Percentiles rank a stretch among this genome's conserved stretches.
Evolutionary conservation across 306 rosid genomes (phyloP).

Genomic region (Psophocarpus tetragonolobus): DNA sequence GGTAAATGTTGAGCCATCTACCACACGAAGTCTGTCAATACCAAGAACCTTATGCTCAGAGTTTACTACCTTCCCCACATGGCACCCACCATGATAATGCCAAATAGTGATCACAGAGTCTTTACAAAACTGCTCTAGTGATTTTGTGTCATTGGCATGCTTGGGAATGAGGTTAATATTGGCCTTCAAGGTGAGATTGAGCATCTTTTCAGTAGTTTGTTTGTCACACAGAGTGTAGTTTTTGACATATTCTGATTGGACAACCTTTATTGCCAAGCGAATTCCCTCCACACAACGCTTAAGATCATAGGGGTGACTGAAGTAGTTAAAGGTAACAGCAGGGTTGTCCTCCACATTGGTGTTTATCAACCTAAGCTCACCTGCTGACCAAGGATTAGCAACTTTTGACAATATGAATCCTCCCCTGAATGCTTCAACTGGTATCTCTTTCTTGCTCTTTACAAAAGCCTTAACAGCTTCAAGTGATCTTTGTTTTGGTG

Average conservation of each 20-base stretch:
- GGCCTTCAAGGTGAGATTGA: conserved; percentile 64
- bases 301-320: conserved; percentile 69
- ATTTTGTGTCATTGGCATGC: conserved; percentile 64
- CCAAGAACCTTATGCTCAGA: conserved; percentile 64
- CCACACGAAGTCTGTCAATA: conserved; percentile 62
- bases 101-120: conserved; percentile 87
- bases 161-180: conserved; percentile 74
- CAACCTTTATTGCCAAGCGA: conserved; percentile 60
- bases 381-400: conserved; percentile 65
- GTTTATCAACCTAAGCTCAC: conserved; percentile 58
- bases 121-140: conserved; percentile 75
- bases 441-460: conserved; percentile 55
- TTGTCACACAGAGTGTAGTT: conserved; percentile 51
- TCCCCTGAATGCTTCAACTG: conserved; percentile 75
- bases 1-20: conserved; percentile 69
- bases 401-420: conserved; percentile 85
- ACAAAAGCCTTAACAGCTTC: conserved; percentile 61
- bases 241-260: conserved; percentile 57
- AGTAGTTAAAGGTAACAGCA: conserved; percentile 79
- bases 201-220: conserved; percentile 53
- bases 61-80: conserved; percentile 67
- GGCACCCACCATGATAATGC: conserved; percentile 95
- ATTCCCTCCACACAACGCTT: conserved; percentile 74
- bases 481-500: conserved; percentile 76
- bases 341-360: conserved; percentile 80